A percentile compares a stretch with the other conserved stretches of the same genome.
Conservation (phyloP, 371 early-diverging fungal genomes). For the Circinella minor region DNA sequence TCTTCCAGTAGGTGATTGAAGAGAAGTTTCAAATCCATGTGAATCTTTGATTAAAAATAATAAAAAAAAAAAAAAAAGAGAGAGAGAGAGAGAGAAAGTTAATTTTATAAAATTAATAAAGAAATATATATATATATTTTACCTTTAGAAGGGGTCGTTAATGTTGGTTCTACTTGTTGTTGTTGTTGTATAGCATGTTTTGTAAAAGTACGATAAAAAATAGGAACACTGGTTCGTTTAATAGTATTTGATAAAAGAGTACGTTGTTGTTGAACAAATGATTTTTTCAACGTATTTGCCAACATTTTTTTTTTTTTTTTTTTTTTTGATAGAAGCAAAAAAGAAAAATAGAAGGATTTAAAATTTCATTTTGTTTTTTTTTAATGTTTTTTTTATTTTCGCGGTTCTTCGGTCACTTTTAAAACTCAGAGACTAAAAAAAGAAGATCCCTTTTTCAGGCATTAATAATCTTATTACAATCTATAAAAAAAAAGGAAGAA, state of each 20-base stretch:
- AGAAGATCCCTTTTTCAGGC: too few relatives aligned
- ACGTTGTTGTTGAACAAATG: not conserved
- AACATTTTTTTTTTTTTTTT: not conserved
- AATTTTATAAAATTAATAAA: not conserved
- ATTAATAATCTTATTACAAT: too few relatives aligned
- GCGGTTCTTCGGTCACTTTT: not conserved
- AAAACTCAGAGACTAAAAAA: too few relatives aligned
- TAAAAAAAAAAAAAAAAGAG: too few relatives aligned
- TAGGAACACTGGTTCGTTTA: not conserved
- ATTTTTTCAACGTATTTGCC: not conserved
- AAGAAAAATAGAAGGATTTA: not conserved
- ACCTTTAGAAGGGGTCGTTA: not conserved
- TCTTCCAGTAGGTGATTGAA: slow-evolving; percentile 44
- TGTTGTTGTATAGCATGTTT: not conserved
- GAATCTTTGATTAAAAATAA: slow-evolving; percentile 36
- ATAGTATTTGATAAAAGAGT: not conserved
- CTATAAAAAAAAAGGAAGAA: too few relatives aligned
- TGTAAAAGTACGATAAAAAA: slow-evolving; percentile 3
- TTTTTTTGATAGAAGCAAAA: not conserved
- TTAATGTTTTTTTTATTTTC: not conserved
- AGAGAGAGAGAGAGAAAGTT: too few relatives aligned
- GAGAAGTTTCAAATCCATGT: slow-evolving; percentile 58
- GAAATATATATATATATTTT: not conserved
- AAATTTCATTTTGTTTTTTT: not conserved
- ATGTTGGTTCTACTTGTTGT: slow-evolving; percentile 3